These are phyloP conservation scores for Kwoniella pini DNA, from an alignment of 768 basidiomycete genomes.

Conservation along the genomic window DNA sequence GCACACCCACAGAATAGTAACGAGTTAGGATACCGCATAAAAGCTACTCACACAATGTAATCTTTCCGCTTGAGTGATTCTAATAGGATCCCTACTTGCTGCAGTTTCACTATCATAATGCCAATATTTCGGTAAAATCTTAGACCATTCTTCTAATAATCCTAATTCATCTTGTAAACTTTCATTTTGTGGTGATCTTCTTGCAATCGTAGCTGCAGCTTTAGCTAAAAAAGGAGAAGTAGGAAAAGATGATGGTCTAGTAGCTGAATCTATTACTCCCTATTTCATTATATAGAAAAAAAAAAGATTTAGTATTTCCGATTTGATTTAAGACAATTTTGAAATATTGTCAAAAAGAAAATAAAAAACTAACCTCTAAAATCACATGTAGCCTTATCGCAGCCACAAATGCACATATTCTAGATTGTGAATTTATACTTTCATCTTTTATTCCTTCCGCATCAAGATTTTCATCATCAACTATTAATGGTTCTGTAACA, in stretches of 20 bases:
- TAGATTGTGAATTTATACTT: constrained; percentile 69
- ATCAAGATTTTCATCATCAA: constrained; percentile 88
- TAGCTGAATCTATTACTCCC: constrained; percentile 69
- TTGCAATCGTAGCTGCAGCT: constrained; percentile 69
- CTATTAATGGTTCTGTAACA: constrained; percentile 77
- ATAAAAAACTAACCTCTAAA: constrained; percentile 61
- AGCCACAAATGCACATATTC: constrained; percentile 78
- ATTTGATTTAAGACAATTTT: no score
- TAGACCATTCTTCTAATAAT: constrained; percentile 75
- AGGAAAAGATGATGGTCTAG: constrained; percentile 68
- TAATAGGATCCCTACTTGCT: constrained; percentile 78
- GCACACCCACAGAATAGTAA: no score
- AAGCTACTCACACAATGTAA: constrained; percentile 63
- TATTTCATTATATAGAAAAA: constrained; percentile 4
- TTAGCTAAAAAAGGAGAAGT: constrained; percentile 74
- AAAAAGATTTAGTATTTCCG: no score
- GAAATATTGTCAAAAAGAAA: no score
- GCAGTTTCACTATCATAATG: constrained; percentile 76
- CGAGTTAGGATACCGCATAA: no score
- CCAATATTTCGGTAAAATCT: constrained; percentile 74
- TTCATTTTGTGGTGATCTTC: constrained; percentile 54
- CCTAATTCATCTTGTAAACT: constrained; percentile 67
- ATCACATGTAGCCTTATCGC: constrained; percentile 79
- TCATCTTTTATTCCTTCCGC: constrained; percentile 66
- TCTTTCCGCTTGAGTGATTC: constrained; percentile 83